These are phyloP conservation scores for Cladorrhinum sp. DNA, from an alignment of 2,329 filamentous ascomycete species.

Conservation along the genomic window DNA sequence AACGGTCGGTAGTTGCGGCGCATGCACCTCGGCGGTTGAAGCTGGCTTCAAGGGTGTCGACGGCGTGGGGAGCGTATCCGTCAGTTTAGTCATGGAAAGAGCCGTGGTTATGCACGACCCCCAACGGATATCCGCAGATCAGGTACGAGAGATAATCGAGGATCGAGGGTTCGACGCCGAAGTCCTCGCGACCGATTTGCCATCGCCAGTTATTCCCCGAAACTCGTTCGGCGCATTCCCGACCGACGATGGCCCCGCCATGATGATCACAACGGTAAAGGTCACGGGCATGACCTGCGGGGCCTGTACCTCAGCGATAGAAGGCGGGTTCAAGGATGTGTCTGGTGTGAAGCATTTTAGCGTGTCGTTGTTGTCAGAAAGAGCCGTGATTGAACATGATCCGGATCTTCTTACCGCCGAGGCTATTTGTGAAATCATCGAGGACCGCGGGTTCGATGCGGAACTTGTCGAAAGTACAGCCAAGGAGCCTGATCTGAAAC, in stretches of 20 bases:
- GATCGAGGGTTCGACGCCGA: slow-evolving; percentile 90
- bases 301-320: slow-evolving; percentile 81
- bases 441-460: slow-evolving; percentile 77
- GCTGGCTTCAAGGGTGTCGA: slow-evolving; percentile 78
- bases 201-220: slow-evolving; percentile 47
- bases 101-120: slow-evolving; percentile 93
- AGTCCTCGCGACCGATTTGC: slow-evolving; percentile 77
- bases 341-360: slow-evolving; percentile 71
- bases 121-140: slow-evolving; percentile 66
- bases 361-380: slow-evolving; percentile 79
- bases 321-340: slow-evolving; percentile 73
- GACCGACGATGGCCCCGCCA: slow-evolving; percentile 38
- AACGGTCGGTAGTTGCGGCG: slow-evolving; percentile 68
- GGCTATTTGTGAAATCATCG: slow-evolving; percentile 57
- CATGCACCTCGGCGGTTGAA: slow-evolving; percentile 95
- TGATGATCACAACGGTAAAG: slow-evolving; percentile 69
- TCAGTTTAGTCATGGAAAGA: slow-evolving; percentile 91
- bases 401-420: slow-evolving; percentile 49
- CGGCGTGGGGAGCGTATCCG: slow-evolving; percentile 81
- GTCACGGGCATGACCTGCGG: slow-evolving; percentile 90
- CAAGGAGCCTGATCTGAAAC: slow-evolving; percentile 38
- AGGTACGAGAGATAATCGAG: slow-evolving; percentile 81
- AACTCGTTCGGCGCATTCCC: slow-evolving; percentile 31
- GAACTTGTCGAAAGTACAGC: slow-evolving; percentile 69
- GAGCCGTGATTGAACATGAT: slow-evolving; percentile 83